Conservation (phyloP, 345 rosid species). For the Combretum micranthum region DNA sequence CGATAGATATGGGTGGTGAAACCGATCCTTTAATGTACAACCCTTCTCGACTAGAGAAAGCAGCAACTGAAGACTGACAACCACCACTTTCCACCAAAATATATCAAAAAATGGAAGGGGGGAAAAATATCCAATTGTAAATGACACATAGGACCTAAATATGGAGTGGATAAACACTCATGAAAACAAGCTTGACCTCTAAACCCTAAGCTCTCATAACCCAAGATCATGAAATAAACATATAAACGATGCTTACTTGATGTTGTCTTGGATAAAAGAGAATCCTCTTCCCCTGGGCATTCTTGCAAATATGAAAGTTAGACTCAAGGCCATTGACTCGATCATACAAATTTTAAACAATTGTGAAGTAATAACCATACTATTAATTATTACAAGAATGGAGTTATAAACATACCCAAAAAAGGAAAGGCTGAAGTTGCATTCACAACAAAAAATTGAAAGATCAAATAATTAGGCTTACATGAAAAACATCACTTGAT, state of each 20-base stretch:
- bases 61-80: constrained; percentile 69
- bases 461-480: neutral
- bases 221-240: neutral
- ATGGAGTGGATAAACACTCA: no score
- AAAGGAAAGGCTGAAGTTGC: neutral
- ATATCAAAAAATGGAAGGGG: constrained; percentile 24
- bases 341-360: neutral
- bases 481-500: neutral
- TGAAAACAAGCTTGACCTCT: no score
- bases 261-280: constrained; percentile 77
- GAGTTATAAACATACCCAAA: neutral
- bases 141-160: no score
- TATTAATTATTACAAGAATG: neutral
- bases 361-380: neutral
- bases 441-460: neutral
- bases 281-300: constrained; percentile 47
- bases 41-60: constrained; percentile 64
- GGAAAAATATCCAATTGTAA: neutral
- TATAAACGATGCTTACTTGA: constrained; percentile 41
- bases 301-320: constrained; percentile 39
- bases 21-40: constrained; percentile 78
- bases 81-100: constrained; percentile 63
- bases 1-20: constrained; percentile 72
- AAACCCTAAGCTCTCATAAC: no score
- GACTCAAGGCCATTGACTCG: constrained; percentile 17